These are phyloP conservation scores for Moricandia moricandioides DNA, from an alignment of 345 rosid species.

Conservation along the genomic window DNA sequence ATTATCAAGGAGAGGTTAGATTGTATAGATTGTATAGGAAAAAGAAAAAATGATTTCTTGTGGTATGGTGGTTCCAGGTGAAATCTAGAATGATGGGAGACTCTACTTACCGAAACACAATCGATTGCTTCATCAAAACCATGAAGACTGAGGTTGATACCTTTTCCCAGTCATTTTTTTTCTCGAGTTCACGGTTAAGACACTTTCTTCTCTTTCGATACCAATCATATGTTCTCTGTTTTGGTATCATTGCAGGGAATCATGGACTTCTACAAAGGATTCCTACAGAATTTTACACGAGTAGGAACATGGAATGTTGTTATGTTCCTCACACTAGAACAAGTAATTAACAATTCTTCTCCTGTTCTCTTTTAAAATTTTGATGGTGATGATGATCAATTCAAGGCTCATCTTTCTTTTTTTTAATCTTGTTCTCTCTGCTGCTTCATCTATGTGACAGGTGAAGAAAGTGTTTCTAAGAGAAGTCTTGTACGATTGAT, in stretches of 20 bases:
- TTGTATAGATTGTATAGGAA: constrained; percentile 1
- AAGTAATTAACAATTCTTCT: constrained; percentile 49
- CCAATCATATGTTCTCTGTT: constrained; percentile 20
- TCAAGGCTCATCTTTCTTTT: not conserved
- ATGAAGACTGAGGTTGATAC: constrained; percentile 71
- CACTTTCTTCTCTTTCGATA: not conserved
- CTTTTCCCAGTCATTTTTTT: not conserved
- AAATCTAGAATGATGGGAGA: constrained; percentile 99
- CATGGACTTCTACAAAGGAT: constrained; percentile 88
- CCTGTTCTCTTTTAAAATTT: constrained; percentile 13
- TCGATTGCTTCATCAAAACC: constrained; percentile 90
- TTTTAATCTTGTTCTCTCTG: not conserved
- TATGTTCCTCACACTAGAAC: constrained; percentile 93
- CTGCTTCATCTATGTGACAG: constrained; percentile 40
- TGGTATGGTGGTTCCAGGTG: constrained; percentile 54
- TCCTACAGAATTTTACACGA: constrained; percentile 82
- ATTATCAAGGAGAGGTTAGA: constrained; percentile 23
- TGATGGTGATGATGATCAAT: not conserved
- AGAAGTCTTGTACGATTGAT: constrained; percentile 58
- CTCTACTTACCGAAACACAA: constrained; percentile 75
- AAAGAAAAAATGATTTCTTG: constrained; percentile 1
- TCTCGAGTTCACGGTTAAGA: not conserved
- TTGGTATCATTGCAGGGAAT: constrained; percentile 53
- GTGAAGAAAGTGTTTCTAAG: constrained; percentile 62
- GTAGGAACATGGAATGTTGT: constrained; percentile 92